phyloP scores from a whole-genome alignment of 805 yeast species.

The Kurtzmaniella fragi region DNA sequence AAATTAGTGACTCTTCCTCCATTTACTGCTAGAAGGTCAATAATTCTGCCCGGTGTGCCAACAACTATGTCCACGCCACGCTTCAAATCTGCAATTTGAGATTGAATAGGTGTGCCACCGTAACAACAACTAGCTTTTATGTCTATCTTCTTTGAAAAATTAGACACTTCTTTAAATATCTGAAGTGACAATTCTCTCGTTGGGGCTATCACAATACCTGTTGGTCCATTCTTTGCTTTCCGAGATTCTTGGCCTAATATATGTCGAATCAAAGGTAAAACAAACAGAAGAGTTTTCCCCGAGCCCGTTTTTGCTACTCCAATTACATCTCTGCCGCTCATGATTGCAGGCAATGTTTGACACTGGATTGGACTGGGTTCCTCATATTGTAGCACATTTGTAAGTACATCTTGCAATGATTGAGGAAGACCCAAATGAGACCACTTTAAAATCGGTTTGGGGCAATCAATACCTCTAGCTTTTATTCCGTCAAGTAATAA shows the following conservation, averaged over 20 bases:
- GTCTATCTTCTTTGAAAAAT: slow-evolving; percentile 48
- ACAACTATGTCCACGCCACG: slow-evolving; percentile 76
- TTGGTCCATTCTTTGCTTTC: slow-evolving; percentile 60
- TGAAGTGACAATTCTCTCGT: slow-evolving; percentile 91
- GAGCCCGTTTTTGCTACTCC: slow-evolving; percentile 97
- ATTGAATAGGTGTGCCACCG: slow-evolving; percentile 82
- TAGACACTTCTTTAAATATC: slow-evolving; percentile 60
- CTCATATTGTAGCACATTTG: slow-evolving; percentile 44
- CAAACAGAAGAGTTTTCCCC: slow-evolving; percentile 88
- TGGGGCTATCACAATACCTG: slow-evolving; percentile 79
- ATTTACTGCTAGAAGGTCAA: slow-evolving; percentile 82
- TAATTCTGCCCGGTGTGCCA: slow-evolving; percentile 93
- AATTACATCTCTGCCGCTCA: slow-evolving; percentile 85
- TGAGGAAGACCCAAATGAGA: slow-evolving; percentile 74
- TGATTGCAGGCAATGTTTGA: slow-evolving; percentile 84
- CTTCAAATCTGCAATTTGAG: slow-evolving; percentile 75
- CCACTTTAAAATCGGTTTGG: slow-evolving; percentile 73
- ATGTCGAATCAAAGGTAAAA: slow-evolving; percentile 81
- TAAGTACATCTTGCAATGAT: slow-evolving; percentile 48
- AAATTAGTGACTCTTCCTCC: slow-evolving; percentile 70
- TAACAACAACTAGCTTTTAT: slow-evolving; percentile 73
- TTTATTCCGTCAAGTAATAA: slow-evolving; percentile 57
- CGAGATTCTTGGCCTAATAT: slow-evolving; percentile 63
- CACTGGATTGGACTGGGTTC: slow-evolving; percentile 85
- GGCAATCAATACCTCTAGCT: slow-evolving; percentile 53